These are phyloP conservation scores for Aspergillus hiratsukae DNA, from an alignment of 2,329 filamentous ascomycete species.

Conservation along the genomic window DNA sequence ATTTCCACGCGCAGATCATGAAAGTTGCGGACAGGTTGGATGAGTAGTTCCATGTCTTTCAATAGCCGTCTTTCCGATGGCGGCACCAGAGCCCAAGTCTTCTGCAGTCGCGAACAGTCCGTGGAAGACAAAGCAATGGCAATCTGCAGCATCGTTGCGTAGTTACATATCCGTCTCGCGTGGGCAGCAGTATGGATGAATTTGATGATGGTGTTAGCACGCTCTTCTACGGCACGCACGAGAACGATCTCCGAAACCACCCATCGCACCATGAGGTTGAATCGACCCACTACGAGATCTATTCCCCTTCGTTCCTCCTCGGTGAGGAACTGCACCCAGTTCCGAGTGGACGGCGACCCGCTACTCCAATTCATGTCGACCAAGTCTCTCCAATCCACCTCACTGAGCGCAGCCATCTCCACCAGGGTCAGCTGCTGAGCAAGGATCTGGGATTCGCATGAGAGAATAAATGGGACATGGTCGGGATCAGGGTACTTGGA, in stretches of 20 bases:
- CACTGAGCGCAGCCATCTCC: conserved; percentile 61
- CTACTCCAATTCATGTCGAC: conserved; percentile 61
- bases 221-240: conserved; percentile 53
- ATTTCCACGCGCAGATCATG: conserved; percentile 59
- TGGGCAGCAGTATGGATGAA: conserved; percentile 61
- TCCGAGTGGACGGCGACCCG: conserved; percentile 47
- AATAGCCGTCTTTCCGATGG: conserved; percentile 51
- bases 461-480: conserved; percentile 61
- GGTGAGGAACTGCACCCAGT: conserved; percentile 60
- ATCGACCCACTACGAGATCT: conserved; percentile 61
- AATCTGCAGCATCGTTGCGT: conserved; percentile 63
- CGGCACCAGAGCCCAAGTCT: conserved; percentile 57
- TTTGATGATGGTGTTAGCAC: conserved; percentile 58
- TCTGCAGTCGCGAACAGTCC: conserved; percentile 53
- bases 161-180: conserved; percentile 57
- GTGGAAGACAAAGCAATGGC: conserved; percentile 58
- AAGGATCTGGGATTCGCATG: conserved; percentile 56
- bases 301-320: conserved; percentile 54
- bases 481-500: conserved; percentile 19
- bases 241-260: conserved; percentile 59
- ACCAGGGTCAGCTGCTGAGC: conserved; percentile 62
- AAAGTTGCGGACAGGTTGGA: conserved; percentile 61
- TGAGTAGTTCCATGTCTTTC: conserved; percentile 56
- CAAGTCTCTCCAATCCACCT: conserved; percentile 63
- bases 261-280: conserved; percentile 66